Base-by-base conservation (phyloP, 1,284 basidiomycete genomes). In the Marasmius fiardii region DNA sequence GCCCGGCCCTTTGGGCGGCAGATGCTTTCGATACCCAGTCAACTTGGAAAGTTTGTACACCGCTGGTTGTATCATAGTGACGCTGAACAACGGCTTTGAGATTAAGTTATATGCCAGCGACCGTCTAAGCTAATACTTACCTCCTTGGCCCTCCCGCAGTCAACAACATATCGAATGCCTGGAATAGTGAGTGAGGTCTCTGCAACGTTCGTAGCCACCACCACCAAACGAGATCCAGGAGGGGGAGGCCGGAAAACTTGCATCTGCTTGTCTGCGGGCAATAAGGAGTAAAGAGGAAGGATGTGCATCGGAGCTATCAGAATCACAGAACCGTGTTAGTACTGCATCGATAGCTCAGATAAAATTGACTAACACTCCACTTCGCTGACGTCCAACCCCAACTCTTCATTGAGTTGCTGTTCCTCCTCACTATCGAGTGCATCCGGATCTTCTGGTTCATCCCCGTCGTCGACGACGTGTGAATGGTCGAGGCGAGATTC, bases 171-270 rank as follows among this genome's bases (percentile, higher is more conserved):
- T 51, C 97, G 86, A 65, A 99, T 98, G 56, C 95, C 95, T 63
- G 98, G 97, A 58, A 99, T 97, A 0, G 95, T 98, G 16, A 99
- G 74, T 4, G 97, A 99, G 0, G 97, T 99, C 73, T 99, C 97
- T 5, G 97, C 97, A 59, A 99, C 95, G 68, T 99, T 99, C 4
- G 97, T 99, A 0, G 97, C 92, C 0, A 99, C 93, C 41, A 99
- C 92, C 45, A 96, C 93, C 64, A 99, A 90, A 52, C 97, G 85
- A 57, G 86, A 80, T 18, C 94, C 95, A 60, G 91, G 82, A 0
- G 89, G 80, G 0, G 96, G 93, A 0, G 93, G 81, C 64, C 93
- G 83, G 70, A 99, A 99, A 58, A 99, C 98, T 63, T 90, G 91
- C 68, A 97, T 95, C 68, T 99, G 97, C 55, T 97, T 83, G 69